Conservation (phyloP, 2,329 filamentous ascomycete species). For the Colletotrichum higginsianum region DNA sequence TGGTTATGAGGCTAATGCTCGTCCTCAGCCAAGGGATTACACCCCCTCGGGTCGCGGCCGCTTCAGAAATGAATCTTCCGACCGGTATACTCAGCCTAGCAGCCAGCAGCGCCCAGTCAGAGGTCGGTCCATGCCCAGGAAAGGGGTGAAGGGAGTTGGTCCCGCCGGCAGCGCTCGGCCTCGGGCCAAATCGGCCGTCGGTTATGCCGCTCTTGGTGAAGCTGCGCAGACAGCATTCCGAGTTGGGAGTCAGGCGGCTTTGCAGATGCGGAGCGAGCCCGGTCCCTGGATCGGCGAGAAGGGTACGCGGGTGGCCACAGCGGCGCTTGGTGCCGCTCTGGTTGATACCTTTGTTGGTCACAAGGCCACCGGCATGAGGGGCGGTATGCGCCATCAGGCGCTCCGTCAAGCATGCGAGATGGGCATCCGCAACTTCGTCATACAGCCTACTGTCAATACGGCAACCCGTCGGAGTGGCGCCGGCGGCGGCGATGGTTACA, state of each 20-base stretch:
- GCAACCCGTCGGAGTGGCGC: slow-evolving; percentile 14
- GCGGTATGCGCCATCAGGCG: slow-evolving; percentile 43
- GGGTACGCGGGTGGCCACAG: slow-evolving; percentile 64
- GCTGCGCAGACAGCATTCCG: slow-evolving; percentile 63
- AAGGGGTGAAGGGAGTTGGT: background rate
- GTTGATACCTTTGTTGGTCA: slow-evolving; percentile 62
- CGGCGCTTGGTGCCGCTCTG: slow-evolving; percentile 64
- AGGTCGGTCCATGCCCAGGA: slow-evolving; percentile 37
- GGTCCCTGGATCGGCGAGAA: slow-evolving; percentile 65
- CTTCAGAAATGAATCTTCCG: slow-evolving; percentile 22
- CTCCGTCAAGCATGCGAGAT: slow-evolving; percentile 42
- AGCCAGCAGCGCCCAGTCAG: slow-evolving; percentile 23
- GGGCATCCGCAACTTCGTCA: slow-evolving; percentile 39
- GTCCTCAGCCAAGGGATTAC: background rate
- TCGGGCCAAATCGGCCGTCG: slow-evolving; percentile 44
- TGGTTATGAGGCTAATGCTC: slow-evolving; percentile 2
- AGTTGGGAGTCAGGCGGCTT: slow-evolving; percentile 64
- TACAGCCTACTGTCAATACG: slow-evolving; percentile 35
- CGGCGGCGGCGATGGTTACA: background rate
- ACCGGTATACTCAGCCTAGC: slow-evolving; percentile 15
- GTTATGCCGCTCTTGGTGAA: slow-evolving; percentile 41
- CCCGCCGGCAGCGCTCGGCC: slow-evolving; percentile 25
- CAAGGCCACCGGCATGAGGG: slow-evolving; percentile 48
- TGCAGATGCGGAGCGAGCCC: slow-evolving; percentile 61
- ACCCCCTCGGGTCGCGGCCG: slow-evolving; percentile 14